phyloP scores from a whole-genome alignment of 176 grass and related monocot species.

The Zizania latifolia region DNA sequence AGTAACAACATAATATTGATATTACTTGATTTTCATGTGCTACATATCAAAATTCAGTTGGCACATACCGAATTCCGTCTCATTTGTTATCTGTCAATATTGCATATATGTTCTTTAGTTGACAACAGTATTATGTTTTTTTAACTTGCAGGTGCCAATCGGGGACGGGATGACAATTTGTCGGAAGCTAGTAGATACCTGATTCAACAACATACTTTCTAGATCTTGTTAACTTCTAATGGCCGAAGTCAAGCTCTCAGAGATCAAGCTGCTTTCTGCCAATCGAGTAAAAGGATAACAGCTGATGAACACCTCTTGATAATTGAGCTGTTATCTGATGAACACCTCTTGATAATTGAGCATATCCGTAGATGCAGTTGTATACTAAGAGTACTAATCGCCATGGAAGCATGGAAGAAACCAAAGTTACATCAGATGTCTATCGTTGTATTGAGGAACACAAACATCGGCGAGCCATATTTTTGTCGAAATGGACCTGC shows the following conservation, averaged over 20 bases:
- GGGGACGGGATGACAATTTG: slow-evolving; percentile 98
- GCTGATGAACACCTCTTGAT: background rate
- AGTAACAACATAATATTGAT: background rate
- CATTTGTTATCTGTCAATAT: background rate
- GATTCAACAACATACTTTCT: slow-evolving; percentile 1
- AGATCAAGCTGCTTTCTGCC: background rate
- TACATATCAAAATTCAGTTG: background rate
- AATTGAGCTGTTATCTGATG: too few species aligned
- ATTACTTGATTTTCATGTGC: background rate
- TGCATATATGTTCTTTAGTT: background rate
- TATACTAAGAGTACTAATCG: background rate
- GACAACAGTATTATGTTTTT: slow-evolving; percentile 18
- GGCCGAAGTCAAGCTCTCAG: background rate
- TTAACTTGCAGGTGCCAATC: slow-evolving; percentile 61
- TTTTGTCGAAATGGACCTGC: background rate
- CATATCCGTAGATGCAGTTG: background rate
- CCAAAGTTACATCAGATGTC: background rate
- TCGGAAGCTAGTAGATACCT: slow-evolving; percentile 55
- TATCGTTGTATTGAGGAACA: background rate
- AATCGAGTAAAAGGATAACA: background rate
- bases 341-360: background rate
- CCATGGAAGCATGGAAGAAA: background rate
- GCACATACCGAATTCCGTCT: background rate
- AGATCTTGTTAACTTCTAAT: background rate
- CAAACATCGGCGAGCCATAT: background rate